Conservation (phyloP, 2,329 filamentous ascomycete species). For the Cladophialophora yegresii region DNA sequence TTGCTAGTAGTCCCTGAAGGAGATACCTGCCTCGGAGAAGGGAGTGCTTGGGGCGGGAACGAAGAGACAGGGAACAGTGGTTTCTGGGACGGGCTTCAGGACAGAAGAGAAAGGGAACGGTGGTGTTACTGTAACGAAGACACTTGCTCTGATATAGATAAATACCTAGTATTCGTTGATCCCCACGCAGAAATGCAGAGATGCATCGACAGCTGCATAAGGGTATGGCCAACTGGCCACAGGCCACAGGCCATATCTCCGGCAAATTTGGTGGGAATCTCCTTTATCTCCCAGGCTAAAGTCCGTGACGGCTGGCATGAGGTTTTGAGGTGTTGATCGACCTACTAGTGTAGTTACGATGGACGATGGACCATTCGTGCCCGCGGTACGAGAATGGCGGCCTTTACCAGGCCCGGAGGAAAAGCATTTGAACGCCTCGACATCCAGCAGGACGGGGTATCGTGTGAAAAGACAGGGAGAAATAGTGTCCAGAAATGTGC, state of each 20-base stretch:
- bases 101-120: not conserved
- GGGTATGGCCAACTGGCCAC: not conserved
- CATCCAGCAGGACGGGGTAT: too few species aligned
- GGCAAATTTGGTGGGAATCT: not conserved
- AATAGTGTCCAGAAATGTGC: too few species aligned
- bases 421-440: too few species aligned
- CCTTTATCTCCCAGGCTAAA: not conserved
- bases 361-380: not conserved
- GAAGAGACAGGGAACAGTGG: not conserved
- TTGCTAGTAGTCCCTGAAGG: not conserved
- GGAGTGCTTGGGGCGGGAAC: not conserved
- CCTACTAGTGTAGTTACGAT: not conserved
- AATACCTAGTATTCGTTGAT: not conserved
- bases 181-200: slow-evolving; percentile 5
- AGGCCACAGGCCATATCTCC: slow-evolving; percentile 14
- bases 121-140: not conserved
- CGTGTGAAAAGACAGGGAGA: too few species aligned
- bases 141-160: not conserved
- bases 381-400: too few species aligned
- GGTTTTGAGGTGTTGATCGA: too few species aligned
- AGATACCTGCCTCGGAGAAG: not conserved
- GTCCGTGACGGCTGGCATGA: slow-evolving; percentile 1
- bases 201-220: not conserved
- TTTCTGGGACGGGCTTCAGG: not conserved
- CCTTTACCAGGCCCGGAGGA: too few species aligned